Conservation (phyloP, 768 basidiomycete genomes). For the Boletellus emodensis region DNA sequence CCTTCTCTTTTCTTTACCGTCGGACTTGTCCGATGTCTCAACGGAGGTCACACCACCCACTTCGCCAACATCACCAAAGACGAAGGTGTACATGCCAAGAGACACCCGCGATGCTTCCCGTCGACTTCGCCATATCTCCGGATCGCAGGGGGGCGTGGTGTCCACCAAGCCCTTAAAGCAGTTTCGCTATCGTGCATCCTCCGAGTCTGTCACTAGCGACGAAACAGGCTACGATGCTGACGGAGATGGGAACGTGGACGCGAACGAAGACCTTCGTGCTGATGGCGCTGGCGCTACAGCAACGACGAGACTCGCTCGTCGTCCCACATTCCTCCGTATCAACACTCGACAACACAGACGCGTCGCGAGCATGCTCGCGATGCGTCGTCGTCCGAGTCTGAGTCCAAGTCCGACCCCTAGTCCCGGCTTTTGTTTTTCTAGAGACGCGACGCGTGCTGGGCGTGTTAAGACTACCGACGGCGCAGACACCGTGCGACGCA, state of each 20-base stretch:
- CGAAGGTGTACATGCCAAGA: slow-evolving; percentile 2
- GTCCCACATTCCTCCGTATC: slow-evolving; percentile 19
- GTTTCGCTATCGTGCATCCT: neutral
- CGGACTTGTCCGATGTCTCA: slow-evolving; percentile 14
- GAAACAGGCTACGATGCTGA: slow-evolving; percentile 28
- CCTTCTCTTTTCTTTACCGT: slow-evolving; percentile 7
- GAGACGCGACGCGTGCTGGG: too few species aligned
- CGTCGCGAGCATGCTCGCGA: slow-evolving; percentile 24
- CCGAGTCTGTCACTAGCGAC: slow-evolving; percentile 3
- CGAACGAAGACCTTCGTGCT: neutral
- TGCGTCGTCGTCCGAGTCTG: neutral
- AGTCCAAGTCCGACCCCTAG: too few species aligned
- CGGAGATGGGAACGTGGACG: slow-evolving; percentile 4
- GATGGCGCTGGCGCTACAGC: neutral
- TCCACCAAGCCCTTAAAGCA: slow-evolving; percentile 3
- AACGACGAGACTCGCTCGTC: neutral
- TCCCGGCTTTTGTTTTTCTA: too few species aligned
- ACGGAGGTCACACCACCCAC: slow-evolving; percentile 19
- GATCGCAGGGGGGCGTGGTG: neutral
- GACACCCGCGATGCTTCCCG: slow-evolving; percentile 14
- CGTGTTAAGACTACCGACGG: too few species aligned
- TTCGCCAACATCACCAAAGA: slow-evolving; percentile 16
- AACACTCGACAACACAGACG: slow-evolving; percentile 25
- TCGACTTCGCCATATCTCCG: slow-evolving; percentile 5
- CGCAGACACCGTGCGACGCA: neutral